A percentile compares a stretch with the other conserved stretches of the same genome.
Evolutionary conservation across 2,329 filamentous ascomycete genomes (phyloP).

Genomic region (Pseudogymnoascus sp.): DNA sequence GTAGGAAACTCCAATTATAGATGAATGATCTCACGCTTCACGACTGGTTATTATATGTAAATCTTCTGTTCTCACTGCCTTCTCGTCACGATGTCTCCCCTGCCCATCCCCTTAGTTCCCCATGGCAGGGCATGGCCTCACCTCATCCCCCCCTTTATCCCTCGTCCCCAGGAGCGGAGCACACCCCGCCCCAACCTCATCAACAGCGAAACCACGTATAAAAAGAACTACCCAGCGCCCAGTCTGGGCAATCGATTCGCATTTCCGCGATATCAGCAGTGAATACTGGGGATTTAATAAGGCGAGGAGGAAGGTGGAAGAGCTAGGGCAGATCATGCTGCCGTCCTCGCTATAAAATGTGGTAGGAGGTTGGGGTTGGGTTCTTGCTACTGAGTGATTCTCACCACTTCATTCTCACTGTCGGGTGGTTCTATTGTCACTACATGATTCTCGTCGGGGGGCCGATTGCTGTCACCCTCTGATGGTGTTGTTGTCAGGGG

Average conservation of each 20-base stretch:
- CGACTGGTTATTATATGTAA: not conserved
- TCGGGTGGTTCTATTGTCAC: not conserved
- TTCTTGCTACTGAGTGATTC: not conserved
- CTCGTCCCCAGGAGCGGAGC: not conserved
- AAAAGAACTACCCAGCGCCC: too few species aligned
- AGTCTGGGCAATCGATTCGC: too few species aligned
- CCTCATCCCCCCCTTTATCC: not conserved
- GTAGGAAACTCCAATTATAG: not conserved
- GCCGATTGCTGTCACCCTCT: not conserved
- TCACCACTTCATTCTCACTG: not conserved
- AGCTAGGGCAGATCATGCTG: too few species aligned
- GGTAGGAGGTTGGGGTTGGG: too few species aligned
- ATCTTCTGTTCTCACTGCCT: too few species aligned
- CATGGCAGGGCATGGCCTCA: too few species aligned
- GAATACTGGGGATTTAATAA: too few species aligned
- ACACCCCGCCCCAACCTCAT: not conserved
- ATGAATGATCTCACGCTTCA: constrained; percentile 2
- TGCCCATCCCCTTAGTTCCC: not conserved
- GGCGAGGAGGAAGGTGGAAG: too few species aligned
- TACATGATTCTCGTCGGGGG: not conserved
- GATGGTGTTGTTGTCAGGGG: not conserved
- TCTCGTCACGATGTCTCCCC: not conserved
- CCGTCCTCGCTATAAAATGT: too few species aligned
- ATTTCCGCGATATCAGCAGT: too few species aligned
- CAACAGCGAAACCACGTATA: too few species aligned